These are phyloP conservation scores for Pseudozyma sp. DNA, from an alignment of 1,284 basidiomycete genomes.

Conservation along the genomic window DNA sequence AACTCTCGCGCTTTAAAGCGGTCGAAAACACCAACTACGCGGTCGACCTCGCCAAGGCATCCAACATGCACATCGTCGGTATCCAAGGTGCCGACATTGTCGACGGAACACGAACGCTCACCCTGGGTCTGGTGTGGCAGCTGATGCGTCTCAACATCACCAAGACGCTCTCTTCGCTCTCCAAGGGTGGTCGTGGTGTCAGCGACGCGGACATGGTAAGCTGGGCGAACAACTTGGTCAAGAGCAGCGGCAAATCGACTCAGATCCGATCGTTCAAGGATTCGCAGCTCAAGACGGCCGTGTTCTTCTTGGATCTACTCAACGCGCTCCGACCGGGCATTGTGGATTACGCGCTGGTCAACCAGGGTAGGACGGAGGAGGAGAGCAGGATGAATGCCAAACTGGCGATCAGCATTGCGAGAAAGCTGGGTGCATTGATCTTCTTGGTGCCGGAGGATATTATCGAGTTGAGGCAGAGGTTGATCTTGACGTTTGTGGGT, in stretches of 20 bases:
- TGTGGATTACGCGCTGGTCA: slow-evolving; percentile 88
- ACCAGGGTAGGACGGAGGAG: slow-evolving; percentile 79
- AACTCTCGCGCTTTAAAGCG: slow-evolving; percentile 91
- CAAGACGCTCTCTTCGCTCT: slow-evolving; percentile 85
- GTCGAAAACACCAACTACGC: slow-evolving; percentile 98
- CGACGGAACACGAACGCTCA: slow-evolving; percentile 88
- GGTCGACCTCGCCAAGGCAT: slow-evolving; percentile 90
- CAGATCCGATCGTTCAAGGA: slow-evolving; percentile 94
- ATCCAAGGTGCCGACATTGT: slow-evolving; percentile 98
- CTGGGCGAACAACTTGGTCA: slow-evolving; percentile 93
- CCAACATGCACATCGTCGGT: slow-evolving; percentile 93
- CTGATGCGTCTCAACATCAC: slow-evolving; percentile 93
- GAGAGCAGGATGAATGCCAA: slow-evolving; percentile 88
- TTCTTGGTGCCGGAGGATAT: slow-evolving; percentile 93
- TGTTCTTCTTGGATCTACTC: slow-evolving; percentile 93
- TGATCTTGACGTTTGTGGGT: slow-evolving; percentile 74
- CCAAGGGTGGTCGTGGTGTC: slow-evolving; percentile 80
- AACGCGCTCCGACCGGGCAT: slow-evolving; percentile 92
- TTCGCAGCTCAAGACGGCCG: slow-evolving; percentile 84
- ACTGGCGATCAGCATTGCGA: slow-evolving; percentile 93
- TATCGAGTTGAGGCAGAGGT: slow-evolving; percentile 66
- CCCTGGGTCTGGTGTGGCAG: slow-evolving; percentile 97
- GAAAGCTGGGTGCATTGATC: slow-evolving; percentile 96
- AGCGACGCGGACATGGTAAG: slow-evolving; percentile 92
- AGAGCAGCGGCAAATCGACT: slow-evolving; percentile 76